Percentiles rank a stretch among this genome's conserved stretches.
phyloP scores from a whole-genome alignment of 345 rosid genomes.

The Syzygium jambos region DNA sequence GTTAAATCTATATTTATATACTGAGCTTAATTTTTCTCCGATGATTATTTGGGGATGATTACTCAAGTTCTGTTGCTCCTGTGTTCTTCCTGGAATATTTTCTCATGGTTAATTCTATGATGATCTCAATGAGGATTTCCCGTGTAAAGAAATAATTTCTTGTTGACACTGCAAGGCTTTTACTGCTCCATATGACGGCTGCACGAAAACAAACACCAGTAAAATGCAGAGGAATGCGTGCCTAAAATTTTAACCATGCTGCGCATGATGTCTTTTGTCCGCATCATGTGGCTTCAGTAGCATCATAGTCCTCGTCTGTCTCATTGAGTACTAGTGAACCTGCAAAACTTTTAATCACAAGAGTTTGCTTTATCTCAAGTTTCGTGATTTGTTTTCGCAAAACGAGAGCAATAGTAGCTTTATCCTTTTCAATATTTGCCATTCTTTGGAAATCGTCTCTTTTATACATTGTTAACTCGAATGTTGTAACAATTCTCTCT shows the following conservation, averaged over 20 bases:
- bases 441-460: not conserved
- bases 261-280: not conserved
- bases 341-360: not conserved
- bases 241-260: not conserved
- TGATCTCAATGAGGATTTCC: not conserved
- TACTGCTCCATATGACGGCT: not conserved
- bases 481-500: not conserved
- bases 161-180: not conserved
- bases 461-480: not conserved
- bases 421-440: not conserved
- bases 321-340: not conserved
- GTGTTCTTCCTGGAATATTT: not conserved
- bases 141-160: not conserved
- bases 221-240: not conserved
- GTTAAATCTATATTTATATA: not conserved
- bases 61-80: not conserved
- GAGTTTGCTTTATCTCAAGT: not conserved
- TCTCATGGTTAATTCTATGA: not conserved
- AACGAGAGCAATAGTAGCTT: not conserved
- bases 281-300: not conserved
- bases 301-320: not conserved
- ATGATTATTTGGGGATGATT: not conserved
- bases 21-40: not conserved
- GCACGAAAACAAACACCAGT: not conserved
- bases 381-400: not conserved